These are phyloP conservation scores for Pezicula radicicola DNA, from an alignment of 2,329 filamentous ascomycete species.

Conservation along the genomic window DNA sequence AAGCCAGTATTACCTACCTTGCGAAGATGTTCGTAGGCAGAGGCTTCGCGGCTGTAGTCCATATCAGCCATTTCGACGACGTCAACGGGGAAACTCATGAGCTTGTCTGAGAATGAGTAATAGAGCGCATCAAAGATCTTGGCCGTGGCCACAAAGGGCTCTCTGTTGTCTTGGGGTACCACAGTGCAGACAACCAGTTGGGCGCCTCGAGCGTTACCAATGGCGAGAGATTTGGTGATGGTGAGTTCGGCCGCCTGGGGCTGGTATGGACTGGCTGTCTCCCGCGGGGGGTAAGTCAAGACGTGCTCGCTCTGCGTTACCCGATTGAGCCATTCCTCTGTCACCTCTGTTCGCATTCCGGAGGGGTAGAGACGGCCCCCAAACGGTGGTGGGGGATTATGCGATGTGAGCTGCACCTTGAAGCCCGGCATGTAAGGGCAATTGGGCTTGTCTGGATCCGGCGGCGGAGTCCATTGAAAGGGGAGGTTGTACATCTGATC, in stretches of 20 bases:
- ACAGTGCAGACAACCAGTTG: not conserved
- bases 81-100: not conserved
- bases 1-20: not conserved
- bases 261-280: not conserved
- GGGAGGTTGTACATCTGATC: no score
- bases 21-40: not conserved
- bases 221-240: not conserved
- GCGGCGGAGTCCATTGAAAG: not conserved
- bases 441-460: not conserved
- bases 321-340: not conserved
- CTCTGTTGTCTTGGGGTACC: not conserved
- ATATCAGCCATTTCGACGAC: not conserved
- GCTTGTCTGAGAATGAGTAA: not conserved
- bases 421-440: not conserved
- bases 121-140: not conserved
- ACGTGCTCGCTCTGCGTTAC: not conserved
- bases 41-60: not conserved
- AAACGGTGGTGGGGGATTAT: not conserved
- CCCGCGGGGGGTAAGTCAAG: not conserved
- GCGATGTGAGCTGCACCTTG: not conserved
- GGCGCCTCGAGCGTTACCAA: not conserved
- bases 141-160: not conserved
- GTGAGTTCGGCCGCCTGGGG: not conserved
- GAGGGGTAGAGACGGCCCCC: not conserved
- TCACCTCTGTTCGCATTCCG: not conserved